Evolutionary conservation across 2,329 filamentous ascomycete species (phyloP).

Genomic region (Penicillium verrucosum): DNA sequence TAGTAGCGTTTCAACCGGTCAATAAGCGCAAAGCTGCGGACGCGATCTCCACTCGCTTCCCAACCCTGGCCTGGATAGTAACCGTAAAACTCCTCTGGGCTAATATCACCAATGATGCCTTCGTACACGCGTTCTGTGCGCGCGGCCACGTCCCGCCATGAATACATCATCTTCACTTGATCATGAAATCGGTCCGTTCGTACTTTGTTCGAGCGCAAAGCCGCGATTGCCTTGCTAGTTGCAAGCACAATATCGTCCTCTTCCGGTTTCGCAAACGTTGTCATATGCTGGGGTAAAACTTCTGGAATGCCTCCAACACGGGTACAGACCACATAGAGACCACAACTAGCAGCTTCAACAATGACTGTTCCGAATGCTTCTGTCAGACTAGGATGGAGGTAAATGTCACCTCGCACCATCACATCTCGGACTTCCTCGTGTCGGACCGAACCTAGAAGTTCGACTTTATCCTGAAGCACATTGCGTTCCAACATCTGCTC

Average conservation of each 20-base stretch:
- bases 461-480: constrained; percentile 87
- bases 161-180: constrained; percentile 97
- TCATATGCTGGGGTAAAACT: constrained; percentile 94
- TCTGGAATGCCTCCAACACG: constrained; percentile 96
- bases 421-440: constrained; percentile 97
- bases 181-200: constrained; percentile 93
- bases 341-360: constrained; percentile 93
- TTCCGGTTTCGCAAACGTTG: constrained; percentile 92
- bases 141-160: constrained; percentile 91
- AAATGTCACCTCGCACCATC: constrained; percentile 95
- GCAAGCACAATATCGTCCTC: constrained; percentile 91
- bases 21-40: constrained; percentile 87
- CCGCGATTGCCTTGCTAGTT: constrained; percentile 83
- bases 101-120: constrained; percentile 81
- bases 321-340: constrained; percentile 93
- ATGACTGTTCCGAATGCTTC: constrained; percentile 98
- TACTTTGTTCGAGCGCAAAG: constrained; percentile 79
- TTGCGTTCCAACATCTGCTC: constrained; percentile 98
- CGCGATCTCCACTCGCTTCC: constrained; percentile 68
- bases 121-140: constrained; percentile 95
- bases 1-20: constrained; percentile 95
- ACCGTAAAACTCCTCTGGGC: constrained; percentile 84
- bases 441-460: constrained; percentile 85
- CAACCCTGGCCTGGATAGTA: constrained; percentile 66
- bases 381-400: constrained; percentile 89